phyloP scores from a whole-genome alignment of 169 alveolate genomes.

The Plasmodium coatneyi region DNA sequence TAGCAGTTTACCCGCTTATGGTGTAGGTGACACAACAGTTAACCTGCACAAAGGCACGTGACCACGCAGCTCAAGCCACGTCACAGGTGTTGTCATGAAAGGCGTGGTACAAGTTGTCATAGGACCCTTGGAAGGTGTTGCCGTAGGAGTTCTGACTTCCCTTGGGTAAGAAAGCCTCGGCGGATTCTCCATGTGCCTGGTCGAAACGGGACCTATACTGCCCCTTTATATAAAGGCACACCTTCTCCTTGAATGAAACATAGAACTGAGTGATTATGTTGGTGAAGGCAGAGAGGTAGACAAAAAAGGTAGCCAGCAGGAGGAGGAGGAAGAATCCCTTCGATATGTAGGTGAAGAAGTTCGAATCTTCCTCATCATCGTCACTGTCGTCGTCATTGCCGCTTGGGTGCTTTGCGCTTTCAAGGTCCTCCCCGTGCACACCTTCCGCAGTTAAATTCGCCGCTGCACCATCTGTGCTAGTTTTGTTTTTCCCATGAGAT shows the following conservation, averaged over 20 bases:
- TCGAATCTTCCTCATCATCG: neutral
- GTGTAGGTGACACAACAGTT: too few species aligned
- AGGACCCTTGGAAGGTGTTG: neutral
- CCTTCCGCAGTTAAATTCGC: neutral
- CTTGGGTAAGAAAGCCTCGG: slow-evolving; percentile 31
- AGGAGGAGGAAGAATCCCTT: slow-evolving; percentile 39
- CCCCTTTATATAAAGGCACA: slow-evolving; percentile 24
- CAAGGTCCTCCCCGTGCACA: neutral
- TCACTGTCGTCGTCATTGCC: neutral
- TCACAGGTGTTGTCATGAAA: neutral
- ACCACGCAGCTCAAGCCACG: neutral
- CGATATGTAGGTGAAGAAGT: neutral
- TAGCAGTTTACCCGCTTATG: neutral
- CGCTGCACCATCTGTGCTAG: neutral
- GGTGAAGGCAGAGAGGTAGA: slow-evolving; percentile 58
- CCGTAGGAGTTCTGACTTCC: neutral
- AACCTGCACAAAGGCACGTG: neutral
- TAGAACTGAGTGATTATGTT: slow-evolving; percentile 53
- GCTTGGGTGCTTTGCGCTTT: neutral
- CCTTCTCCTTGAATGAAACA: slow-evolving; percentile 52
- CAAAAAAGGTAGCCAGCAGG: slow-evolving; percentile 10
- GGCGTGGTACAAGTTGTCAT: slow-evolving; percentile 14
- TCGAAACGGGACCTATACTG: slow-evolving; percentile 1
- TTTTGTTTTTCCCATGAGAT: neutral
- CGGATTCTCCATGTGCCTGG: slow-evolving; percentile 16